Conservation (phyloP, 805 yeast genomes). For the Torulaspora gathmanii region DNA sequence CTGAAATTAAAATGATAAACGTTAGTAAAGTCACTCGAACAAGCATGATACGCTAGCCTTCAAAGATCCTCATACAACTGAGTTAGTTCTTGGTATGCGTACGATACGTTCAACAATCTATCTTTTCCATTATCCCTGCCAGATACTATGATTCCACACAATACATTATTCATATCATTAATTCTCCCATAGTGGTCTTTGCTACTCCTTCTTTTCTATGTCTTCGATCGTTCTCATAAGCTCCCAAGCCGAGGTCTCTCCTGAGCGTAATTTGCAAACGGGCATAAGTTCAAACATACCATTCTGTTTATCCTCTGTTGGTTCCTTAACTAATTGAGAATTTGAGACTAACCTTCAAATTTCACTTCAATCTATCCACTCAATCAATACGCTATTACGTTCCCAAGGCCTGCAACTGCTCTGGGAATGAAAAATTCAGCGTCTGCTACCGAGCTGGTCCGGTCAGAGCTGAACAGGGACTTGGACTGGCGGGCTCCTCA, state of each 20-base stretch:
- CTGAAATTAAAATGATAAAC: conserved; percentile 37
- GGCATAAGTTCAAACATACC: conserved; percentile 21
- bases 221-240: too few species aligned
- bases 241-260: background rate
- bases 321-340: conserved; percentile 12
- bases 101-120: too few species aligned
- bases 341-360: background rate
- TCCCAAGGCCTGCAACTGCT: background rate
- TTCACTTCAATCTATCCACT: background rate
- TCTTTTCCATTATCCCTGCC: too few species aligned
- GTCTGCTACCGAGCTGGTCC: background rate
- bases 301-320: conserved; percentile 30
- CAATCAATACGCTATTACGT: conserved; percentile 1
- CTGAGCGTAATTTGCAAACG: background rate
- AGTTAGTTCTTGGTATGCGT: too few species aligned
- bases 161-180: too few species aligned
- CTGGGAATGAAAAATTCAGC: conserved; percentile 2
- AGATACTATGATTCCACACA: too few species aligned
- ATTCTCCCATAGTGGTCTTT: too few species aligned
- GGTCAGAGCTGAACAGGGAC: background rate
- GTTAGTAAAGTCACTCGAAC: conserved; percentile 6
- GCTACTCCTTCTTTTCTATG: too few species aligned
- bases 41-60: background rate
- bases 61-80: background rate
- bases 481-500: background rate